Base-by-base conservation (phyloP, 345 rosid species). In the Laguncularia racemosa region DNA sequence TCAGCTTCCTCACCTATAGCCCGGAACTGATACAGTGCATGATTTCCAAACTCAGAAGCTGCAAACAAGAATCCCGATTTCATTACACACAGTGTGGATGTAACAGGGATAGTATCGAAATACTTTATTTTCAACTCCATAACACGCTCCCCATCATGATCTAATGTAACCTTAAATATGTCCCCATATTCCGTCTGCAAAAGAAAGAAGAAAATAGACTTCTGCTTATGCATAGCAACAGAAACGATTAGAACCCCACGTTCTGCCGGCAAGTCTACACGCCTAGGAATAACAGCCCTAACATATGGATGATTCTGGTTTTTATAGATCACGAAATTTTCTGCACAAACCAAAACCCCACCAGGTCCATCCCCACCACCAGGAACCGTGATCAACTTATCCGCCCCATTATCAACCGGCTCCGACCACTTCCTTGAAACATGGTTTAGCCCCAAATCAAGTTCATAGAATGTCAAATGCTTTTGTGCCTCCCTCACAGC, bases 311-410 rank as follows among this genome's bases (percentile, higher is more conserved):
- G 97, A 45, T 95, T 96, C 65, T 87, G 91, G 58, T 93, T 89
- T 82, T 89, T 92, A 64, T 93, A 93, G 46, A 93, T 93, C 6
- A 93, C 99, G 49, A 89, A 93, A 84, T 93, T 93, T 67, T 93
- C 99, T 0, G 96, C 97, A 23, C 99, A 93, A 52, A 93, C 96
- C 65, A 93, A 33, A 68, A 89, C 96, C 44, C 99, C 99, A 59
- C 97, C 89, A 0, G 99, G 97, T 17, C 97, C 99, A 74, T 89
- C 97, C 14, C 80, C 87, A 43, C 96, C 99, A 53, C 99, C 99
- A 16, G 99, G 99, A 11, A 93, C 99, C 0, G 95, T 89, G 66
- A 93, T 96, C 52, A 93, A 86, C 95, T 87, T 75, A 61, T 93
- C 85, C 6, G 99, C 99, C n/a, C 95, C 99, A 53, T 88, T 91